Evolutionary conservation across 495 filamentous ascomycete species (phyloP), one percentile per base, ranked within the genome.

Genomic region (Penicillium flavigenum): DNA sequence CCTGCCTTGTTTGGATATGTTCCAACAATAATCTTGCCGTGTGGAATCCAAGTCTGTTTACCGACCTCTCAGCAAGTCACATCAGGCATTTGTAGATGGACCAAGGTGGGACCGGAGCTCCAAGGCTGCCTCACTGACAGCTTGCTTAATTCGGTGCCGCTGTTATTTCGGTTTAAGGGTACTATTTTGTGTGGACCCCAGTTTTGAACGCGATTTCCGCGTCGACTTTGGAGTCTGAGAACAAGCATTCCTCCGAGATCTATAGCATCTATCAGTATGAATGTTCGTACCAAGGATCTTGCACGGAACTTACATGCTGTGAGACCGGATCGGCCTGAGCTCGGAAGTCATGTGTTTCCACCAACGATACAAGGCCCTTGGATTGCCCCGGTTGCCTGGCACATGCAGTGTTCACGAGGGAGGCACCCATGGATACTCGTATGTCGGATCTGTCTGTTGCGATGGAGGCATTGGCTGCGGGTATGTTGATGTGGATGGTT

Each of bases 351-450:
- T 39, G 36, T 39, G 36, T 39, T 39, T 39, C 36, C 36, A 39
- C 19, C 48, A 6, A 41, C 1, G 6, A 22, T 12, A 31, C 10
- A 12, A 12, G 9, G 11, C 10, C 17, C 31, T 53, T 17, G 3
- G 3, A 39, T 9, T 9, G 16, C n/a, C 6, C 36, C 36, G 6
- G n/a, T 39, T 17, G 36, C n/a, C 34, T 39, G 16, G 38, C 3
- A 44, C n/a, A n/a, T 8, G 14, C 27, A 5, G 7, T 31, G 19
- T 22, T 62, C 55, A 64, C n/a, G 58, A 59, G 10, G 39, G 59
- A 20, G 54, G 51, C 3, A 26, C 41, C 62, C 59, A 64, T 45
- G 59, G 51, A 47, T 56, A 64, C 14, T 56, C 47, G 32, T 56
- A 64, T 22, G 51, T n/a, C 41, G 42, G 49, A 26, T 61, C 58